A percentile compares a stretch with the other conserved stretches of the same genome.
Evolutionary conservation across 257 asterid genomes (phyloP).

Genomic region (Rauvolfia tetraphylla): DNA sequence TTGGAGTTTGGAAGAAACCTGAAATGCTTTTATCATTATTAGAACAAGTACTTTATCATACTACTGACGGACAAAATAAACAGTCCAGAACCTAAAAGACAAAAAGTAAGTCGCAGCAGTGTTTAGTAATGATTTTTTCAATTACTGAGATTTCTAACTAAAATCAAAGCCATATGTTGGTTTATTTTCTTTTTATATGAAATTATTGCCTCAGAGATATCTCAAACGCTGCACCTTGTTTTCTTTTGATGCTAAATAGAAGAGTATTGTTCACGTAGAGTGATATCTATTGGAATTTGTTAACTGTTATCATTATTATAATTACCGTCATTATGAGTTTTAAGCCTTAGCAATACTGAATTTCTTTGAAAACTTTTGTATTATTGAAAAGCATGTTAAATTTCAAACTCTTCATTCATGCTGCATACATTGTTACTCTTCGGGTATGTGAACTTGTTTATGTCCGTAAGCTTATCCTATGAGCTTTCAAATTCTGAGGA

Average conservation of each 20-base stretch:
- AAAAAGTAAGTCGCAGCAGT: neutral
- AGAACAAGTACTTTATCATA: neutral
- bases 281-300: neutral
- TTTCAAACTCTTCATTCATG: constrained; percentile 1
- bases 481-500: constrained; percentile 8
- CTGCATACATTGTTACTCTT: neutral
- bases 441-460: neutral
- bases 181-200: neutral
- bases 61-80: neutral
- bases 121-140: neutral
- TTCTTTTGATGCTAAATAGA: no score
- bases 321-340: no score
- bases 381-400: neutral
- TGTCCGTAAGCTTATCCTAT: neutral
- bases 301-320: neutral
- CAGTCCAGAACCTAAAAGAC: neutral
- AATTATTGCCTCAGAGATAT: no score
- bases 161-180: neutral
- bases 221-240: neutral
- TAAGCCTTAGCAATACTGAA: no score
- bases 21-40: neutral
- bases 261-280: neutral
- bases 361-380: neutral
- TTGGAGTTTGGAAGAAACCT: neutral
- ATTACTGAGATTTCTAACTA: neutral